Evolutionary conservation across 2,329 filamentous ascomycete genomes (phyloP), one percentile per base, ranked within the genome.

Genomic region (Phialemonium atrogriseum): DNA sequence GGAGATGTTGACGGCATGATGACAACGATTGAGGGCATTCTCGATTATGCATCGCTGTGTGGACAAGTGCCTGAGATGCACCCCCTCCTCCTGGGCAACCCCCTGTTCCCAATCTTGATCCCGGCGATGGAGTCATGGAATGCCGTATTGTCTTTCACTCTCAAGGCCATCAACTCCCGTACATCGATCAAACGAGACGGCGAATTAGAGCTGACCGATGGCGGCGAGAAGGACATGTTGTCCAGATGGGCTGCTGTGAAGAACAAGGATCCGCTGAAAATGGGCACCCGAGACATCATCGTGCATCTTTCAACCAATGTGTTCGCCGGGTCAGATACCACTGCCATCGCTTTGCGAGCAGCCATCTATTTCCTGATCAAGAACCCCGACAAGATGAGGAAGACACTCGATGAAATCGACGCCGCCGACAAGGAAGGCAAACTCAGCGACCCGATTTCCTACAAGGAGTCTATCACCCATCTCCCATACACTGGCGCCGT

Each of bases 101-200:
- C 27, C 12, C 11, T 30, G 10, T 30, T 13, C n/a, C 27, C 27
- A n/a, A 15, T 15, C 19, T 3, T 30, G 4, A 7, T 30, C 4
- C 27, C 27, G 18, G 18, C 27, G n/a, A 30, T 30, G 27, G 27
- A 30, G 27, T 22, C 27, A 5, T 30, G 27, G 27, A 30, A 30
- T 17, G 27, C 27, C n/a, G 27, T 30, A 7, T 30, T 30, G 27
- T 22, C 27, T 23, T 30, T 30, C 12, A 30, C 27, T 9, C 27
- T 30, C 6, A 30, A 30, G 19, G 27, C 27, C n/a, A 30, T 30
- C 27, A 30, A 30, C 27, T 30, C 27, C 27, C 27, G 27, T 15
- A 30, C 27, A 4, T 30, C 27, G 19, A 30, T 30, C 8, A 30
- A 30, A 15, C 18, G 27, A n/a, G 19, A 23, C n/a, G 27, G 27